Evolutionary conservation across 2,329 filamentous ascomycete species (phyloP), one percentile per base, ranked within the genome.

Genomic region (Paecilomyces niveus): DNA sequence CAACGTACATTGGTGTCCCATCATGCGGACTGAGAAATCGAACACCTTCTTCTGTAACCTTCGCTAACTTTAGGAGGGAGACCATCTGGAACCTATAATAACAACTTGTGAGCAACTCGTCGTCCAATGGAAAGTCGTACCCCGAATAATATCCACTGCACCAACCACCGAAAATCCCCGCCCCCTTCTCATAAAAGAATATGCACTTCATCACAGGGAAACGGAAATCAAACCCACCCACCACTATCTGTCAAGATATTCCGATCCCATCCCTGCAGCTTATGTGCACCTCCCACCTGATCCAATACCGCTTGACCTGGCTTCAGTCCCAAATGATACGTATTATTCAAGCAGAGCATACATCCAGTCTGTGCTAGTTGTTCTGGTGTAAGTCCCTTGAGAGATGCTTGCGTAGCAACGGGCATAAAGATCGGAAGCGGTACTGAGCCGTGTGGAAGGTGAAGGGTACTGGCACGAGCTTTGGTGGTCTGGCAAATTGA

Each of bases 341-440:
- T 99, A 76, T 99, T 99, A 78, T 99, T 99, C 63, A 99, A 79
- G 73, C 94, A 99, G 50, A 99, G 78, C 59, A 89, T 86, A 70
- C 95, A 99, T 51, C 90, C 86, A 0, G 92, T 95, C 57, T 90
- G 87, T 67, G 94, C 92, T 2, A 99, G 81, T 70, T 99, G 94
- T 64, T 93, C 88, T 1, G 93, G 92, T 0, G 94, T 97, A 58
- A 99, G 78, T 51, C 94, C 94, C 72, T 99, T 99, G 45, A 99
- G 81, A 0, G 93, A 96, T 0, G 90, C 94, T 76, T 99, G 94
- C 0, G 94, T 99, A 31, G 94, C 94, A 51, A 99, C 94, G 15
- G 94, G 94, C 94, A 99, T 99, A 76, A 99, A 99, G 59, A 97
- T 86, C 7, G 95, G 94, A 31, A 97, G 84, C 67, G 89, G 85